phyloP scores from a whole-genome alignment of 2,329 filamentous ascomycete genomes.

The Paraconiothyrium brasiliense region DNA sequence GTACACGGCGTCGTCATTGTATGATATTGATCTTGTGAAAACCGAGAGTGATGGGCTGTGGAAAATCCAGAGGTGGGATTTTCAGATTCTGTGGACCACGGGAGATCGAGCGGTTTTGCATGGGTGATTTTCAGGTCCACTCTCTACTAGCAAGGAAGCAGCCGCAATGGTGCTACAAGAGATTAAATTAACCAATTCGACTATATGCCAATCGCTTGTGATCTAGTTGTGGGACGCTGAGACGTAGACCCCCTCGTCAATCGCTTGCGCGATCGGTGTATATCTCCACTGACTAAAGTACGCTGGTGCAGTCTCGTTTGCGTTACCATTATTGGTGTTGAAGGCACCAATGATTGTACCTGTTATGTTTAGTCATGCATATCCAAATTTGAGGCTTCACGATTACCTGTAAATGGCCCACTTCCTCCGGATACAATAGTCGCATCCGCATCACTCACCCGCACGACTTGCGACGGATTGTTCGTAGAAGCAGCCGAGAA shows the following conservation, averaged over 20 bases:
- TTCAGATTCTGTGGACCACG: constrained; percentile 31
- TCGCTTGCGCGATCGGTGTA: constrained; percentile 27
- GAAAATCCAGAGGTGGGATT: constrained; percentile 42
- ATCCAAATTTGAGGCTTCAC: neutral
- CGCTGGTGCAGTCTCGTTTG: constrained; percentile 53
- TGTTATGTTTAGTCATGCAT: constrained; percentile 27
- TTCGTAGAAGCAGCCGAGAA: constrained; percentile 30
- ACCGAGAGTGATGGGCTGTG: constrained; percentile 27
- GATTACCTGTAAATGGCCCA: constrained; percentile 24
- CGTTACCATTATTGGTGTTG: constrained; percentile 60
- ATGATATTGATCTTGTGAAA: constrained; percentile 32
- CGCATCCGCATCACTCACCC: constrained; percentile 28
- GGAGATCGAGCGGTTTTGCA: constrained; percentile 27
- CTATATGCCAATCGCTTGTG: neutral
- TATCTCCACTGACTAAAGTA: constrained; percentile 62
- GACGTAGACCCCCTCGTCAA: constrained; percentile 5
- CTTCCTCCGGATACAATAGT: constrained; percentile 33
- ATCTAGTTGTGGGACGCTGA: neutral
- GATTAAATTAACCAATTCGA: neutral
- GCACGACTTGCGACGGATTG: constrained; percentile 10
- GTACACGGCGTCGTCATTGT: constrained; percentile 34
- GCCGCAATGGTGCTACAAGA: neutral
- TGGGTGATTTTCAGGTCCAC: neutral
- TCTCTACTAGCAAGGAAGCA: neutral
- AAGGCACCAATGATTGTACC: constrained; percentile 63